Percentiles rank a stretch among this genome's conserved stretches.
phyloP scores from a whole-genome alignment of 179 eudicot species.

The Actinidia polygama region DNA sequence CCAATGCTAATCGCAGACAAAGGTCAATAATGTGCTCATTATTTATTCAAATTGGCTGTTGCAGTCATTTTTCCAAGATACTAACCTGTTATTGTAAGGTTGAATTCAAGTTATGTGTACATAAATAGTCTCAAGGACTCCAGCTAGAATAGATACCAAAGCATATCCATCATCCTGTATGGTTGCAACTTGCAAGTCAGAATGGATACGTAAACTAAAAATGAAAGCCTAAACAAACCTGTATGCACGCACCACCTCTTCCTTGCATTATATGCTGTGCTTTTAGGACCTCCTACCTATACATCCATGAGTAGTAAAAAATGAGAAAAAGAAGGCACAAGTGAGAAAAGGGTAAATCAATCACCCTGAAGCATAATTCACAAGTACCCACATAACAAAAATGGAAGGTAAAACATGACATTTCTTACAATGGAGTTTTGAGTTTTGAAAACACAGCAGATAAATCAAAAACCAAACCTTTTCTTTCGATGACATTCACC shows the following conservation, averaged over 20 bases:
- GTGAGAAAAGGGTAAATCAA: not conserved
- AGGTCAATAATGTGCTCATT: not conserved
- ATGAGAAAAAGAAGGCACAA: not conserved
- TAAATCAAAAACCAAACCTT: slow-evolving; percentile 50
- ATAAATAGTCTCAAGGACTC: not conserved
- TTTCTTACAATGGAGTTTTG: not conserved
- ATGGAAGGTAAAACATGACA: not conserved
- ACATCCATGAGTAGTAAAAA: not conserved
- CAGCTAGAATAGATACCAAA: no score
- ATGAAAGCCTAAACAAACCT: slow-evolving; percentile 41
- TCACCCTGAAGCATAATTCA: slow-evolving; percentile 40
- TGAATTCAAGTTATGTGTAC: not conserved
- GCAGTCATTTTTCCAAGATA: not conserved
- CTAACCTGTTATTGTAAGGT: not conserved
- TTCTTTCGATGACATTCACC: slow-evolving; percentile 73
- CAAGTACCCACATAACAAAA: slow-evolving; percentile 11
- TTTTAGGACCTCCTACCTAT: slow-evolving; percentile 57
- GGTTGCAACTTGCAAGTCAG: no score
- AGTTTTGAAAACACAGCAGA: not conserved
- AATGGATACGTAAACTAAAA: no score
- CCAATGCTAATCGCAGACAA: not conserved
- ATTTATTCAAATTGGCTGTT: not conserved
- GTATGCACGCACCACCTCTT: slow-evolving; percentile 89
- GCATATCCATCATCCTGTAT: no score
- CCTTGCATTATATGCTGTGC: slow-evolving; percentile 92